These are phyloP conservation scores for Hanseniaspora occidentalis DNA, from an alignment of 805 yeast genomes.

Conservation along the genomic window DNA sequence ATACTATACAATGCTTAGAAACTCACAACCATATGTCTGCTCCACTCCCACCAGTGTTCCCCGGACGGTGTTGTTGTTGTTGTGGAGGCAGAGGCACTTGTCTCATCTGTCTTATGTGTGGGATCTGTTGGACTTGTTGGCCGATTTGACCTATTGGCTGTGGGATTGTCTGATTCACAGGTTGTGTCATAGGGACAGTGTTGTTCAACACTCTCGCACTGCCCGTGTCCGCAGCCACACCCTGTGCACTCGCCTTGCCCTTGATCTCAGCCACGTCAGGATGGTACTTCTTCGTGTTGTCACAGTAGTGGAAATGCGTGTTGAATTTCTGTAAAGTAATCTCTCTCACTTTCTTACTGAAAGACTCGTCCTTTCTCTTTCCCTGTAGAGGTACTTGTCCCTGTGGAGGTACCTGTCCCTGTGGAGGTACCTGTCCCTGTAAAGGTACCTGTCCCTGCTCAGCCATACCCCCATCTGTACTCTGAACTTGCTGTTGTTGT, in stretches of 20 bases:
- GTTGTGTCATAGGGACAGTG: too few species aligned
- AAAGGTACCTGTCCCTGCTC: not conserved
- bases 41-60: too few species aligned
- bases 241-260: constrained; percentile 4
- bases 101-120: too few species aligned
- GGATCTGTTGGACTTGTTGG: too few species aligned
- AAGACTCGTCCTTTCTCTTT: constrained; percentile 20
- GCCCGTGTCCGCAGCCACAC: constrained; percentile 22
- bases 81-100: too few species aligned
- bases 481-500: constrained; percentile 11
- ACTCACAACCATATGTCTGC: too few species aligned
- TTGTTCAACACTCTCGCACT: not conserved
- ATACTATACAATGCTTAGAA: too few species aligned
- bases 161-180: too few species aligned
- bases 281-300: constrained; percentile 19
- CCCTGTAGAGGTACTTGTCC: constrained; percentile 6
- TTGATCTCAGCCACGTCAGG: constrained; percentile 25
- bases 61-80: too few species aligned
- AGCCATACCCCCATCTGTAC: not conserved
- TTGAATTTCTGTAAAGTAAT: constrained; percentile 25
- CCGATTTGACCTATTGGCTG: too few species aligned
- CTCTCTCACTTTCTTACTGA: constrained; percentile 20
- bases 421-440: constrained; percentile 12
- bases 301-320: constrained; percentile 26
- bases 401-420: constrained; percentile 10